Conservation (phyloP, 345 rosid species). For the Barbarea vulgaris region DNA sequence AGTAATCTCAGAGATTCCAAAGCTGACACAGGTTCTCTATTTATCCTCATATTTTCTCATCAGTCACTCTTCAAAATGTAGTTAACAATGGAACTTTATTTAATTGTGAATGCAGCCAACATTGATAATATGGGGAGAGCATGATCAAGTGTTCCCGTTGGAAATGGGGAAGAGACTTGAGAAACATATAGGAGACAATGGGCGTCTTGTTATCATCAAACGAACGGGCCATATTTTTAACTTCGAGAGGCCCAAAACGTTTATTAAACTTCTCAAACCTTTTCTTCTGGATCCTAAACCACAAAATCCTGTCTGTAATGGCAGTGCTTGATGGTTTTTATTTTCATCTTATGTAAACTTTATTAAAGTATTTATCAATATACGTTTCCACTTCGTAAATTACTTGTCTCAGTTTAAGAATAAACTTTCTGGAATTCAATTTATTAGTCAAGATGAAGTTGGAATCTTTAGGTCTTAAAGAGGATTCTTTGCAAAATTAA, state of each 20-base stretch:
- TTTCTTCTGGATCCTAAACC: slow-evolving; percentile 47
- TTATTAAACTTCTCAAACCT: slow-evolving; percentile 48
- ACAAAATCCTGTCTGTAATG: background rate
- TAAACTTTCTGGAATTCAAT: background rate
- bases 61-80: background rate
- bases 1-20: slow-evolving; percentile 53
- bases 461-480: background rate
- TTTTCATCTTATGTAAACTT: background rate
- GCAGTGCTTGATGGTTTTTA: background rate
- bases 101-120: slow-evolving; percentile 53
- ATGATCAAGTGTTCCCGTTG: slow-evolving; percentile 68
- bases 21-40: slow-evolving; percentile 52
- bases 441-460: background rate
- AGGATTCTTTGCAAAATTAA: no score
- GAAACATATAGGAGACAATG: slow-evolving; percentile 68
- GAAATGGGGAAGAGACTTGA: slow-evolving; percentile 70
- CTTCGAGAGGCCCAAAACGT: slow-evolving; percentile 58
- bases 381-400: background rate
- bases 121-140: slow-evolving; percentile 79
- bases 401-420: background rate
- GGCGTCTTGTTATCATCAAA: slow-evolving; percentile 57
- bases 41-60: background rate
- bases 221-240: slow-evolving; percentile 68
- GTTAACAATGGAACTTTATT: no score
- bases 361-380: background rate